Conservation (phyloP, 2,329 filamentous ascomycete species). For the Colletotrichum plurivorum region DNA sequence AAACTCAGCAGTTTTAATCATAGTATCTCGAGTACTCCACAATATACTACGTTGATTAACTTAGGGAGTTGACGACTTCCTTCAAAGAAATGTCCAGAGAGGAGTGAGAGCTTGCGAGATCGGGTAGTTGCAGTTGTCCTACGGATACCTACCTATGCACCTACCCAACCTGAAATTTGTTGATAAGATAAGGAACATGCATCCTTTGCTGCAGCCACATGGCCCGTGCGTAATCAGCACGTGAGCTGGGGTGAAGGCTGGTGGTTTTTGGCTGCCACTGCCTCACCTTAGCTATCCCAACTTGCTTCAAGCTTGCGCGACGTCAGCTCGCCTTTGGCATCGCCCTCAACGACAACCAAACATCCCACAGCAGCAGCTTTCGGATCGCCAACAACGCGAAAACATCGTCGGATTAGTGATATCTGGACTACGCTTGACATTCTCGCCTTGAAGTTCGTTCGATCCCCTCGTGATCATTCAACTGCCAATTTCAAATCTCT, state of each 20-base stretch:
- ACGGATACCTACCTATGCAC: not conserved
- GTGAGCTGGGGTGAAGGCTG: slow-evolving; percentile 24
- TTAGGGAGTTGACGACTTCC: too few species aligned
- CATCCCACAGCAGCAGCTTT: too few species aligned
- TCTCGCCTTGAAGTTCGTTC: not conserved
- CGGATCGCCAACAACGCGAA: too few species aligned
- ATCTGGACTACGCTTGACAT: not conserved
- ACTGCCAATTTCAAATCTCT: slow-evolving; percentile 24
- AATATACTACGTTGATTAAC: too few species aligned
- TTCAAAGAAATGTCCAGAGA: too few species aligned
- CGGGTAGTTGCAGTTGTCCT: too few species aligned
- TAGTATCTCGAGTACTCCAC: too few species aligned
- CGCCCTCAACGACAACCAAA: not conserved
- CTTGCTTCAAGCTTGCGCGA: not conserved
- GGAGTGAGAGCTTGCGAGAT: too few species aligned
- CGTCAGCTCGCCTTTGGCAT: too few species aligned
- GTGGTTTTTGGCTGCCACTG: slow-evolving; percentile 18
- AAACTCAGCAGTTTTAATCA: too few species aligned
- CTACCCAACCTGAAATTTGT: not conserved
- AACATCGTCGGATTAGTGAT: not conserved
- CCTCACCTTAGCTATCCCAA: slow-evolving; percentile 5
- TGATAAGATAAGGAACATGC: too few species aligned
- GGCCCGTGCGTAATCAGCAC: slow-evolving; percentile 22
- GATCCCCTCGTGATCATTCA: slow-evolving; percentile 26
- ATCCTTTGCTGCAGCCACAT: not conserved